Conservation (phyloP, 257 asterid species). For the Asclepias syriaca region DNA sequence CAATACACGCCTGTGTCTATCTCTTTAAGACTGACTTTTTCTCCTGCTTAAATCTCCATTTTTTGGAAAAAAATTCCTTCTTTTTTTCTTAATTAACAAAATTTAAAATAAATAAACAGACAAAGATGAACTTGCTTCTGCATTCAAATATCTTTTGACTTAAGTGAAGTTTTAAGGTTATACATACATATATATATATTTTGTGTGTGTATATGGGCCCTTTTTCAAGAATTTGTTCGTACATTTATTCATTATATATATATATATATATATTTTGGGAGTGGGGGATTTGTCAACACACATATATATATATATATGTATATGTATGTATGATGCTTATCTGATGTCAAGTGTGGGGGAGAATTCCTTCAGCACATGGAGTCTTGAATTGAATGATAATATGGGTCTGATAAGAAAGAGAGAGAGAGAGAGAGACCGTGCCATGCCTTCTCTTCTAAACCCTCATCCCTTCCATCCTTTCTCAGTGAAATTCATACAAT, state of each 20-base stretch:
- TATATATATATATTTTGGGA: no score
- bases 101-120: no score
- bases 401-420: background rate
- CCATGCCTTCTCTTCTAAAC: background rate
- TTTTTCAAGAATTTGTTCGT: no score
- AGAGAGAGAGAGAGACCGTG: background rate
- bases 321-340: background rate
- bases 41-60: conserved; percentile 9
- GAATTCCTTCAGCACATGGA: background rate
- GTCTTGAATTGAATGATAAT: background rate
- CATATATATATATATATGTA: background rate
- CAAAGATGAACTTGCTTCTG: no score
- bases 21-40: conserved; percentile 24
- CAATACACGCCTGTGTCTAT: conserved; percentile 17
- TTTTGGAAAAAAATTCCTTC: no score
- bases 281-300: no score
- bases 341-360: background rate
- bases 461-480: background rate
- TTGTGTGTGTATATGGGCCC: no score
- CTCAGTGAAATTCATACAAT: background rate
- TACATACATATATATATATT: no score
- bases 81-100: no score
- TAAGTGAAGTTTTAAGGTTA: no score
- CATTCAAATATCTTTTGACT: no score
- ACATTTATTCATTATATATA: no score